Conservation (phyloP, 345 rosid genomes). For the rapeseed (Brassica napus) region Da-Ae NC_063439.1:4958001-4958500, state of each 20-base stretch:
- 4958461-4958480: slow-evolving; percentile 1
- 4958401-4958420: background rate
- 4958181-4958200: too few relatives aligned
- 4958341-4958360: background rate
- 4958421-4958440: background rate
- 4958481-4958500: slow-evolving; percentile 25
- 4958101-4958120: background rate
- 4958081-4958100: background rate
- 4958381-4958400: background rate
- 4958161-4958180: background rate
- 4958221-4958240: too few relatives aligned
- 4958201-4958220: too few relatives aligned
- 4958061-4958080: background rate
- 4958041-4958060: background rate
- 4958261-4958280: background rate
- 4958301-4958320: too few relatives aligned
- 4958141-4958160: background rate
- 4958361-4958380: background rate
- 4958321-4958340: too few relatives aligned
- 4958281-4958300: background rate
- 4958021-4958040: background rate
- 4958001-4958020: too few relatives aligned
- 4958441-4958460: background rate
- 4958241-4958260: background rate
- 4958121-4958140: background rate